Conservation (phyloP, 2,329 filamentous ascomycete species). For the Trichoderma citrinoviride region DNA sequence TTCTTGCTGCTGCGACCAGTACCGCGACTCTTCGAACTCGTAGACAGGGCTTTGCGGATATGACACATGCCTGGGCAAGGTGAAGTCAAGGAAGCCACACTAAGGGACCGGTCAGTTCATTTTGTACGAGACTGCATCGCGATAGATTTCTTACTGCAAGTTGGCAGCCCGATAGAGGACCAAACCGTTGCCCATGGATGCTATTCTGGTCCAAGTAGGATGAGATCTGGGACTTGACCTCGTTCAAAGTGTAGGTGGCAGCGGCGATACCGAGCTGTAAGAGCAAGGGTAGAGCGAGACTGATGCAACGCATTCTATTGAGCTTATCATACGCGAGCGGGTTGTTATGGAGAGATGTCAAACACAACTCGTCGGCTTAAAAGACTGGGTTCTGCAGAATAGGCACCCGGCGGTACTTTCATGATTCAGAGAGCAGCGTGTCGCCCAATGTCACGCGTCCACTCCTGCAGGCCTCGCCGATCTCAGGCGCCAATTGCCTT, state of each 20-base stretch:
- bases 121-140: too few relatives aligned
- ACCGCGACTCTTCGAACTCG: conserved; percentile 25
- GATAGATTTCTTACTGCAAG: conserved; percentile 19
- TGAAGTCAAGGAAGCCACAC: conserved; percentile 27
- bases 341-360: background rate
- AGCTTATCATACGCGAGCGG: background rate
- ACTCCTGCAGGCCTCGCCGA: too few relatives aligned
- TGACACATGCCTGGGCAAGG: conserved; percentile 21
- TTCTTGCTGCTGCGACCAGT: conserved; percentile 30
- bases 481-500: too few relatives aligned
- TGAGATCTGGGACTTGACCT: conserved; percentile 24
- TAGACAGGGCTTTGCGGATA: conserved; percentile 25
- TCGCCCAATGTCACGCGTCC: too few relatives aligned
- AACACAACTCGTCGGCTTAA: too few relatives aligned
- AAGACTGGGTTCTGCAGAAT: too few relatives aligned
- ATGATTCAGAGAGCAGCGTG: too few relatives aligned
- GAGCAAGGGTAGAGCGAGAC: background rate
- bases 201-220: conserved; percentile 17
- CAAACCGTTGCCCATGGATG: background rate
- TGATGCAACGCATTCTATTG: background rate
- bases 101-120: background rate
- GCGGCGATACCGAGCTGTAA: background rate
- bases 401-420: too few relatives aligned
- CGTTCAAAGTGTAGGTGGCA: background rate
- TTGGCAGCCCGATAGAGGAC: conserved; percentile 2